These are phyloP conservation scores for Camelina laxa DNA, from an alignment of 345 rosid genomes.

Conservation along the genomic window DNA sequence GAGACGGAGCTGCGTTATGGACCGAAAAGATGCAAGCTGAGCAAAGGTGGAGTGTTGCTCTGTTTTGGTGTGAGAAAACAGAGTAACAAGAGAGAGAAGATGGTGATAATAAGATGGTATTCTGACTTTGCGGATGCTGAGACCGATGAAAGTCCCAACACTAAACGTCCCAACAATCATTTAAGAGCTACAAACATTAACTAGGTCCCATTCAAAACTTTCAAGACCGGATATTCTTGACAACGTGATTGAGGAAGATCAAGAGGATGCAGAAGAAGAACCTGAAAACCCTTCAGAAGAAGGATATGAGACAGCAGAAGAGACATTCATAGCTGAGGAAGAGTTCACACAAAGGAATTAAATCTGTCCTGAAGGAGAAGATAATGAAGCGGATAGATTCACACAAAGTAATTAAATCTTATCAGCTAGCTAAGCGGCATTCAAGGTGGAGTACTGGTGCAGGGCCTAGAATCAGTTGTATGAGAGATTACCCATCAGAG, in stretches of 20 bases:
- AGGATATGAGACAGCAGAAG: slow-evolving; percentile 82
- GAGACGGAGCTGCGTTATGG: too few species aligned
- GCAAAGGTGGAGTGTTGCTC: too few species aligned
- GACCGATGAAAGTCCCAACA: slow-evolving; percentile 27
- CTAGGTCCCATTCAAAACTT: slow-evolving; percentile 46
- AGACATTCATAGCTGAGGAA: slow-evolving; percentile 64
- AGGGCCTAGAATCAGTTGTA: slow-evolving; percentile 92
- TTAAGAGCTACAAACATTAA: slow-evolving; percentile 40
- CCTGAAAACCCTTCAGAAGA: slow-evolving; percentile 52
- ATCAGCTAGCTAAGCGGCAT: slow-evolving; percentile 75
- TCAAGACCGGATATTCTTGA: slow-evolving; percentile 50
- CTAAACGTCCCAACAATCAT: slow-evolving; percentile 34
- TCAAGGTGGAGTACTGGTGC: slow-evolving; percentile 92
- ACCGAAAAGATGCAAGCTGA: too few species aligned
- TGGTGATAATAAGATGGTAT: neutral
- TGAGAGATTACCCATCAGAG: slow-evolving; percentile 93
- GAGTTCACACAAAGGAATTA: slow-evolving; percentile 68
- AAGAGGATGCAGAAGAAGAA: slow-evolving; percentile 40
- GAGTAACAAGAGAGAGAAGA: too few species aligned
- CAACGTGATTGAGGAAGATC: slow-evolving; percentile 31
- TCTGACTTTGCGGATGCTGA: slow-evolving; percentile 42
- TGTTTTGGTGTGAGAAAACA: too few species aligned
- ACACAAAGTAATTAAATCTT: slow-evolving; percentile 71
- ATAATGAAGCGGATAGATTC: slow-evolving; percentile 78
- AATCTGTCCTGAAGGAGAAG: slow-evolving; percentile 73